Evolutionary conservation across 2,329 filamentous ascomycete genomes (phyloP).

Genomic region (Nannizziopsis arthrosporioides): DNA sequence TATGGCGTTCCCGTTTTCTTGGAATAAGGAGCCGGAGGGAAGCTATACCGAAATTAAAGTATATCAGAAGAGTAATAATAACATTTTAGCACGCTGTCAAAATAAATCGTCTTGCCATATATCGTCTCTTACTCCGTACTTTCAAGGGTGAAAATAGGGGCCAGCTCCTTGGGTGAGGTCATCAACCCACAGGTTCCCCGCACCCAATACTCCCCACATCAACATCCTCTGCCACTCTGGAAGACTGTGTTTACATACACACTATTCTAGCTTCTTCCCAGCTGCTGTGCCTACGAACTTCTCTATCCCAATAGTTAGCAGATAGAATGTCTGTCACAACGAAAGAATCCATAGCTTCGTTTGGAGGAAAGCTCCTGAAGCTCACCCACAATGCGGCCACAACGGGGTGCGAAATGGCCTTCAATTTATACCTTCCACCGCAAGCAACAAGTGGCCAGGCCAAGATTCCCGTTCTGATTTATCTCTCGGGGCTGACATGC

Average conservation of each 20-base stretch:
- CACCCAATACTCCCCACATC: conserved; percentile 1
- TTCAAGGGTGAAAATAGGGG: background rate
- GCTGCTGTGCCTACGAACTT: background rate
- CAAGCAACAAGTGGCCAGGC: conserved; percentile 43
- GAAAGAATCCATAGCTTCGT: conserved; percentile 77
- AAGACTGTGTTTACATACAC: too few relatives aligned
- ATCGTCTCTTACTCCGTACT: too few relatives aligned
- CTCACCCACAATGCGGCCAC: conserved; percentile 70
- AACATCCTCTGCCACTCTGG: too few relatives aligned
- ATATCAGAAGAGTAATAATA: too few relatives aligned
- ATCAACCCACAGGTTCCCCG: background rate
- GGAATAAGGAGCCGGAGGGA: too few relatives aligned
- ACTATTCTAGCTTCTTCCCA: background rate
- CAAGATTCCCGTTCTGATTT: conserved; percentile 77
- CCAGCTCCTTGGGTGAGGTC: background rate
- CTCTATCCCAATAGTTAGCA: background rate
- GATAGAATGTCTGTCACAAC: conserved; percentile 70
- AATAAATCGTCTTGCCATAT: too few relatives aligned
- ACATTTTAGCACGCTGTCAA: too few relatives aligned
- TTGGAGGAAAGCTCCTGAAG: conserved; percentile 90
- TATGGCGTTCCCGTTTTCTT: conserved; percentile 93
- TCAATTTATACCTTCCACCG: conserved; percentile 84
- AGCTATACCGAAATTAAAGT: too few relatives aligned
- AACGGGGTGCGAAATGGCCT: conserved; percentile 77
- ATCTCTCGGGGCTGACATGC: conserved; percentile 88